Conservation (phyloP, 75 land plant genomes). For the Selaginella moellendorffii region DNA sequence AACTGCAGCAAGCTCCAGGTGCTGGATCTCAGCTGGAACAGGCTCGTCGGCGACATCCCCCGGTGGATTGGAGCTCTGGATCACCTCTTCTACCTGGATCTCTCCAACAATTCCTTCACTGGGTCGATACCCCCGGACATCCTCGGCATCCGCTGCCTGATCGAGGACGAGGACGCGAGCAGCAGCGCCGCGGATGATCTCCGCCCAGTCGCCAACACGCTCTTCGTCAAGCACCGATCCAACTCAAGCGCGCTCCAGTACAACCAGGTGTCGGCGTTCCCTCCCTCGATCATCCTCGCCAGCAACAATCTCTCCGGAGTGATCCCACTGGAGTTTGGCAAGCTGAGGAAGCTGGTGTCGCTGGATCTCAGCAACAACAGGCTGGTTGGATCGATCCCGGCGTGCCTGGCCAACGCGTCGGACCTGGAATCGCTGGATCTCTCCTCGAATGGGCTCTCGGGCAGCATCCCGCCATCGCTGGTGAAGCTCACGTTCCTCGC, state of each 20-base stretch:
- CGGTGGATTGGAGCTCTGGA: constrained; percentile 31
- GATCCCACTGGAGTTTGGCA: background rate
- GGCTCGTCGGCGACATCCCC: constrained; percentile 38
- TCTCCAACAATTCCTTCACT: constrained; percentile 31
- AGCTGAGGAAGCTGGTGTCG: constrained; percentile 28
- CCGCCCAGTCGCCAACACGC: constrained; percentile 1
- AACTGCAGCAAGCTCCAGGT: constrained; percentile 30
- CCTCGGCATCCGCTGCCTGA: too few species aligned
- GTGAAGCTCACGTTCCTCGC: constrained; percentile 25
- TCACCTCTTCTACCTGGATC: constrained; percentile 47
- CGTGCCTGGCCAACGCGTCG: constrained; percentile 30
- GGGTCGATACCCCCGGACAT: constrained; percentile 1
- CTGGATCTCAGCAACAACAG: constrained; percentile 46
- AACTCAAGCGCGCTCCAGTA: background rate
- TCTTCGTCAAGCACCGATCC: background rate
- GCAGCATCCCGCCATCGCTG: constrained; percentile 41
- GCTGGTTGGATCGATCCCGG: constrained; percentile 46
- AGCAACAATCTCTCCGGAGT: too few species aligned
- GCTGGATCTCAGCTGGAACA: constrained; percentile 64
- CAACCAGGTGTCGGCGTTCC: constrained; percentile 8
- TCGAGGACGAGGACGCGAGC: background rate
- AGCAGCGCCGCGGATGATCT: constrained; percentile 1
- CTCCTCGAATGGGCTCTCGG: constrained; percentile 37
- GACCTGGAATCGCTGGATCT: constrained; percentile 39
- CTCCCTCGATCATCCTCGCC: constrained; percentile 2